Percentiles rank a stretch among this genome's conserved stretches.
Conservation (phyloP, 306 rosid genomes). For the Acacia acuminata region DNA sequence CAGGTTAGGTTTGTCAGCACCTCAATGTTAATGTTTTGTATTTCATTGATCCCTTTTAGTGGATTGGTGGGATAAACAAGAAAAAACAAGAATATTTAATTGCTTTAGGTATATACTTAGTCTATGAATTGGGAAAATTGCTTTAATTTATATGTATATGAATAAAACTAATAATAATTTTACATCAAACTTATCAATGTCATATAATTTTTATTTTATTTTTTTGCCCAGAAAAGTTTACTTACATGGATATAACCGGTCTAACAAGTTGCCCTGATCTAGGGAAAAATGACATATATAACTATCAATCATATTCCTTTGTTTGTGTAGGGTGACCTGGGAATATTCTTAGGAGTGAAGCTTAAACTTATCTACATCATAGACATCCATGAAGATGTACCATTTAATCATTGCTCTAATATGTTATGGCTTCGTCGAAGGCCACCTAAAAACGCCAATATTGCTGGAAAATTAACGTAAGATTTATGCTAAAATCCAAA, state of each 20-base stretch:
- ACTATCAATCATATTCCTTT: conserved; percentile 14
- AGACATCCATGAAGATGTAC: conserved; percentile 6
- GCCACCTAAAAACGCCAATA: no score
- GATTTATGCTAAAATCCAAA: not conserved
- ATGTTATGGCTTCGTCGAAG: not conserved
- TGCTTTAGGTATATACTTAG: not conserved
- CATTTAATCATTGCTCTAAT: not conserved
- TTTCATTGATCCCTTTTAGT: no score
- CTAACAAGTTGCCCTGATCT: not conserved
- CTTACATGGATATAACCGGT: not conserved
- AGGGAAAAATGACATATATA: not conserved
- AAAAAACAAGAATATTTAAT: no score
- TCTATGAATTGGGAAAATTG: not conserved
- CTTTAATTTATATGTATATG: not conserved
- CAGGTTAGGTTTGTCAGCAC: not conserved
- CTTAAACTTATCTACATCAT: not conserved
- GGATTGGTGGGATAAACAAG: not conserved
- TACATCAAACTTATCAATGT: not conserved
- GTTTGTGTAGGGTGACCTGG: conserved; percentile 21
- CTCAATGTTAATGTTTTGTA: no score
- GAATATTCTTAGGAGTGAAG: conserved; percentile 35
- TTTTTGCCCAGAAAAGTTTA: not conserved
- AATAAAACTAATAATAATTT: not conserved
- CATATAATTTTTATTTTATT: not conserved
- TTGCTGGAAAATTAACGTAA: not conserved